Evolutionary conservation across 2,329 filamentous ascomycete genomes (phyloP), one percentile per base, ranked within the genome.

Genomic region (Kalmusia sp.): DNA sequence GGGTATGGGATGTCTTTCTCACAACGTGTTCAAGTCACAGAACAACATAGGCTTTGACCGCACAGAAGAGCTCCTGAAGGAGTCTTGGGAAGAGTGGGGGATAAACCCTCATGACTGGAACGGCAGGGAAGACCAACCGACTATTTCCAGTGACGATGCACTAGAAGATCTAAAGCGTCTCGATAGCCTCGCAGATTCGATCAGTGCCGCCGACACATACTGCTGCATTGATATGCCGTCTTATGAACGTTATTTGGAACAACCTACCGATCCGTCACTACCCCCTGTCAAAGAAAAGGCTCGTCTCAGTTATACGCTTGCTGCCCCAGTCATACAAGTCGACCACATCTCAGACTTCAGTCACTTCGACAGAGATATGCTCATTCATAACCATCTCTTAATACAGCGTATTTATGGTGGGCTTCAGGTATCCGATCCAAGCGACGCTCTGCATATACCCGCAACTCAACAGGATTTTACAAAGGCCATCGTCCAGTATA

Each of bases 1-100:
- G 8, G 91, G 89, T 14, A 95, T 97, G 89, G 92, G 91, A 11
- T 80, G 87, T 83, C 73, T 92, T 24, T 84, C 82, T 41, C 84
- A 87, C 51, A 89, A 93, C 63, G 73, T 82, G 3, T 71, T 80
- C 9, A 53, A 76, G 27, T 63, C 79, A 14, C 69, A 75, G 35
- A 50, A 62, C 51, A 68, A 75, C 45, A 58, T 70, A 40, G 65
- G 67, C 30, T 73, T 78, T 21, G 77, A 80, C 21, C 77, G 78
- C 11, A 84, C 90, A 54, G 82, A 87, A 44, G 87, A 91, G 61
- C 74, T 87, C 2, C 74, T 89, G 56, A 79, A 82, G 37, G 86
- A 92, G 70, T 74, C 81, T 1, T 89, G 88, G 82, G 78, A 86
- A 30, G 83, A 85, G 55, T 93, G 91, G 87, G 76, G 79, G 17